Evolutionary conservation across 2,329 filamentous ascomycete species (phyloP), one percentile per base, ranked within the genome.

Genomic region (Westerdykella aurantiaca): DNA sequence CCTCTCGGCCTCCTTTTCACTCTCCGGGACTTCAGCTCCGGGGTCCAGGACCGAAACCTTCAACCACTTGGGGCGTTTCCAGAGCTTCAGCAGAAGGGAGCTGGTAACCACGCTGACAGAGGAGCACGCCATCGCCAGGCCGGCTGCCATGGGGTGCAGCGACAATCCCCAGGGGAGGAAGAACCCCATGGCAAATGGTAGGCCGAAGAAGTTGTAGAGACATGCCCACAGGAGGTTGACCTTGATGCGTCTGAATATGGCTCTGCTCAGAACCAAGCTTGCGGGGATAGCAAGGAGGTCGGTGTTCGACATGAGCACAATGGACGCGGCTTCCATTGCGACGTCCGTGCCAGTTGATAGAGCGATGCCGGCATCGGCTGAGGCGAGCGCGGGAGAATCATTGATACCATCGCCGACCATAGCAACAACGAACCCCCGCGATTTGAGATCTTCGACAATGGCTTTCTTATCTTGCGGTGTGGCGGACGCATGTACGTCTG

Each of bases 401-500:
- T 98, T 98, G 77, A 98, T 96, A 34, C 93, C 93, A 66, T 98
- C 93, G 22, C 51, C 90, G 12, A 97, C 90, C 93, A 98, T 98
- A 54, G 88, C 93, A 21, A 97, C 88, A 39, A 85, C 75, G 56
- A 89, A 80, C 48, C 88, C 88, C 31, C 60, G 59, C 0, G 76
- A 73, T 69, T 96, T 88, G 14, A 97, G 77, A 42, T 84, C 73
- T 39, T 81, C 79, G 56, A 98, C 78, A 54, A 97, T 94, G 22
- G 78, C 74, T 64, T 94, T 90, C 66, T 98, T 98, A 70, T 95
- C 86, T 51, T 88, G 84, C 0, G 93, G 93, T 4, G 86, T 88
- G 38, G 91, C 86, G n/a, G 87, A 86, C 11, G 93, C 88, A 61
- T 84, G 85, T 31, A 97, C 88, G 50, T 89, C 77, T 3, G 84